These are phyloP conservation scores for Aspergillus alliaceus DNA, from an alignment of 2,329 filamentous ascomycete species.

Conservation along the genomic window DNA sequence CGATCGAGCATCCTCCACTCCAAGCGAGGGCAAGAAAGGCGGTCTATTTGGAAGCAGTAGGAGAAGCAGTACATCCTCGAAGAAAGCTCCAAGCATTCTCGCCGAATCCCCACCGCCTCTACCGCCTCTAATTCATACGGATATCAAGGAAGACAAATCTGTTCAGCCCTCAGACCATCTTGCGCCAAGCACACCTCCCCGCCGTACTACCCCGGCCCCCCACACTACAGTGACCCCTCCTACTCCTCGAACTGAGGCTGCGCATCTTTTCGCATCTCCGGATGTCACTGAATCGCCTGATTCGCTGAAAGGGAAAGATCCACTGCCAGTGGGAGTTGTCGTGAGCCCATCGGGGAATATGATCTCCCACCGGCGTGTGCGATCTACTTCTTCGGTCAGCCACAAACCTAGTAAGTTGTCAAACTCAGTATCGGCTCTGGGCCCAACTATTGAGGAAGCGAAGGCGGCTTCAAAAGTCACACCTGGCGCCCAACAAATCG, in stretches of 20 bases:
- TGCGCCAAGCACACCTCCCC: conserved; percentile 33
- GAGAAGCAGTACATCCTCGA: conserved; percentile 37
- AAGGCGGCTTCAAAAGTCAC: conserved; percentile 53
- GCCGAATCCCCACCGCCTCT: conserved; percentile 34
- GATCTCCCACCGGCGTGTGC: conserved; percentile 68
- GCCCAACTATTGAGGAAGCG: conserved; percentile 71
- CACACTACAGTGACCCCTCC: conserved; percentile 63
- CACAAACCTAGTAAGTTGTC: conserved; percentile 83
- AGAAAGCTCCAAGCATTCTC: conserved; percentile 25
- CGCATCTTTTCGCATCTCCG: conserved; percentile 29
- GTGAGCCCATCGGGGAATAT: conserved; percentile 67
- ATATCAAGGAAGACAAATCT: conserved; percentile 27
- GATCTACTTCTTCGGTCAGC: conserved; percentile 53
- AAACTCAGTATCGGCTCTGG: conserved; percentile 67
- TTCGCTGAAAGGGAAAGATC: conserved; percentile 29
- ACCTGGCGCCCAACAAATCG: conserved; percentile 53
- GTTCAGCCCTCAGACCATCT: conserved; percentile 24
- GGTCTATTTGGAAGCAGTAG: conserved; percentile 40
- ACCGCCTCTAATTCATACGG: conserved; percentile 33
- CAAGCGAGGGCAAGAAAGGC: conserved; percentile 42
- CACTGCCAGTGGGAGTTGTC: conserved; percentile 48
- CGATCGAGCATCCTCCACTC: conserved; percentile 45
- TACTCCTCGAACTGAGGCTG: conserved; percentile 50
- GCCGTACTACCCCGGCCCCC: conserved; percentile 33
- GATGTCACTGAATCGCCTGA: conserved; percentile 42